Base-by-base conservation (phyloP, 2,329 filamentous ascomycete species). In the Daldinia sp. region DNA sequence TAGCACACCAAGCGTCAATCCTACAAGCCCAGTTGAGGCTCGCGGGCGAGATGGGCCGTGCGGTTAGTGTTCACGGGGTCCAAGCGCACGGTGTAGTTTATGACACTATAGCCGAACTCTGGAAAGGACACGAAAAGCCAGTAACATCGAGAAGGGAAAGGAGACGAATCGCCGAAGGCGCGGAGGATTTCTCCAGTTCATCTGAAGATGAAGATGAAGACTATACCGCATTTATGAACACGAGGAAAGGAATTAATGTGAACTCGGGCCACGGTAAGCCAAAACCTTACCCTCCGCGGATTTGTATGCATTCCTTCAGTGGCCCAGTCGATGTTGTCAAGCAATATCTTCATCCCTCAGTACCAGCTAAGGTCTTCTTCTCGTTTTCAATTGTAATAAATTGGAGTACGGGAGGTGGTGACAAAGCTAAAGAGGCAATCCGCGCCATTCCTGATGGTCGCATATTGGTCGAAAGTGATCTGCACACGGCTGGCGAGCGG, bases 291-390 rank as follows among this genome's bases (percentile, higher is more conserved):
- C 94, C 95, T 3, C 93, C 94, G 0, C 83, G 94, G 7, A 90
- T 98, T 74, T 99, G 95, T 73, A 86, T 99, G 61, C 95, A 99
- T 77, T 97, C 94, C 0, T 99, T 93, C 77, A 96, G 91, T 48
- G 94, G 93, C 0, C 85, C 90, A 4, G 82, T 87, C 9, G 89
- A 95, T 58, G 84, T 89, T 29, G 79, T 97, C 34, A 89, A 85
- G 67, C 93, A 93, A 75, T 98, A 97, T 72, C 79, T 93, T 48
- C 84, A 90, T 66, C 85, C 87, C 1, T 81, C 85, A 0, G 87
- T 95, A 7, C 94, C 94, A 0, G 87, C 88, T 0, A 82, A 87
- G 13, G 83, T 98, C 17, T 99, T 89, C 77, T 94, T 96, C 71
- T 97, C 93, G 1, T 96, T 98, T 74, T 97, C 93, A 1, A 83